Conservation (phyloP, 208 protist genomes). For the Wallacemonas sp. region DNA sequence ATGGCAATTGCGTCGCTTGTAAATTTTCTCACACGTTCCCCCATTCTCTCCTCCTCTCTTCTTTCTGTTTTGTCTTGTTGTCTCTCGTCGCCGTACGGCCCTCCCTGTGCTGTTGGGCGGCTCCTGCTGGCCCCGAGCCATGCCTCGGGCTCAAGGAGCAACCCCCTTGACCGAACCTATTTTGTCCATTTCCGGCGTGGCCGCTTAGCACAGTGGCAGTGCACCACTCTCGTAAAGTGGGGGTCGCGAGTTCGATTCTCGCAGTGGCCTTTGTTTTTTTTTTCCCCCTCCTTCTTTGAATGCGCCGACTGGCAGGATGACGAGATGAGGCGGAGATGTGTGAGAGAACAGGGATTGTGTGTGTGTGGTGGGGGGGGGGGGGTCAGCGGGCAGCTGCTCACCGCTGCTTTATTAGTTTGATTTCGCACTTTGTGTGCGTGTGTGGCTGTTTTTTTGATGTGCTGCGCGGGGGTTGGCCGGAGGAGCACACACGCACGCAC, state of each 20-base stretch:
- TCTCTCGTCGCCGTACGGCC: no score
- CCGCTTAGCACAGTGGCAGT: conserved; percentile 96
- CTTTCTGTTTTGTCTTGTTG: not conserved
- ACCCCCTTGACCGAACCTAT: not conserved
- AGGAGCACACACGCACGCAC: not conserved
- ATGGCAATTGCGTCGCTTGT: no score
- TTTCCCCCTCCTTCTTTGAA: not conserved
- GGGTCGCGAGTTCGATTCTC: conserved; percentile 96
- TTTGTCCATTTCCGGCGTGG: conserved; percentile 20
- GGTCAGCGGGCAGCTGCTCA: no score
- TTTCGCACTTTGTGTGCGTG: not conserved
- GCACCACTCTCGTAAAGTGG: conserved; percentile 96
- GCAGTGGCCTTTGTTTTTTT: conserved; percentile 83
- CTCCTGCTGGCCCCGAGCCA: no score
- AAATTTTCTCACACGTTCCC: not conserved
- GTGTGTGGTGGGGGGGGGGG: not conserved
- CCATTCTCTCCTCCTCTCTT: not conserved
- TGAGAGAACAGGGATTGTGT: not conserved
- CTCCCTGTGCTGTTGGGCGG: no score
- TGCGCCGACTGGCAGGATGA: no score
- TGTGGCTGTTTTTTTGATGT: not conserved
- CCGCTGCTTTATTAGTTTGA: no score
- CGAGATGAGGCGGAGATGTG: not conserved
- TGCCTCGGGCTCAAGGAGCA: not conserved
- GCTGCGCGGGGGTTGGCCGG: not conserved